Evolutionary conservation across 495 filamentous ascomycete species (phyloP), one percentile per base, ranked within the genome.

Genomic region (Penicillium angulare): DNA sequence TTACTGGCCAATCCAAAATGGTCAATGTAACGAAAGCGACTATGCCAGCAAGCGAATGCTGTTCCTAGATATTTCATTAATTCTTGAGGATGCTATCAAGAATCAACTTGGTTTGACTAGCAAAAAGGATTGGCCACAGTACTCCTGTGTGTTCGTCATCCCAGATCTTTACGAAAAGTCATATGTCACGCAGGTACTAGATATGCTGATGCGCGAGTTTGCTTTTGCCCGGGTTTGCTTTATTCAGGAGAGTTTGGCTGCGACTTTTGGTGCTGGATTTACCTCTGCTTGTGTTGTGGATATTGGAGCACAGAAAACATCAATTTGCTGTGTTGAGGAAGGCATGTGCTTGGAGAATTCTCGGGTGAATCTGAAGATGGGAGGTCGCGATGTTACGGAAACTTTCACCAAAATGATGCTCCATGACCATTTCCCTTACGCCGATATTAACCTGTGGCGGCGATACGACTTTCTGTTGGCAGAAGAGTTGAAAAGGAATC

Each of bases 321-420:
- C 95, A 2, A 90, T 98, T 31, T 91, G 90, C 58, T 98, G 93
- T 60, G 95, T 97, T 22, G 93, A 98, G 61, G 93, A 98, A 64
- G 93, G 93, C 10, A 87, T 98, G 77, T 91, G 87, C 64, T 75
- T 96, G 23, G 92, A 96, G 53, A 91, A 96, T 55, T 97, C 93
- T 5, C 79, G 86, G 2, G 77, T 98, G 53, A 98, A 97, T 62
- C 75, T 97, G 41, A 97, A 97, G 67, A 95, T 86, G 56, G 93
- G 93, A 40, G 95, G 93, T 2, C 80, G 77, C 42, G 93, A 98
- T 69, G 87, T 97, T 34, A 97, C 95, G 2, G 91, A 95, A 60
- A 87, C 89, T 0, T 95, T 98, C 56, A 78, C 95, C 58, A 93
- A 91, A 67, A 96, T 97, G 91, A 90, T 97, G 90, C 80, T 98